These are phyloP conservation scores for Mortierella sp. DNA, from an alignment of 371 early-diverging fungal genomes.

Conservation along the genomic window DNA sequence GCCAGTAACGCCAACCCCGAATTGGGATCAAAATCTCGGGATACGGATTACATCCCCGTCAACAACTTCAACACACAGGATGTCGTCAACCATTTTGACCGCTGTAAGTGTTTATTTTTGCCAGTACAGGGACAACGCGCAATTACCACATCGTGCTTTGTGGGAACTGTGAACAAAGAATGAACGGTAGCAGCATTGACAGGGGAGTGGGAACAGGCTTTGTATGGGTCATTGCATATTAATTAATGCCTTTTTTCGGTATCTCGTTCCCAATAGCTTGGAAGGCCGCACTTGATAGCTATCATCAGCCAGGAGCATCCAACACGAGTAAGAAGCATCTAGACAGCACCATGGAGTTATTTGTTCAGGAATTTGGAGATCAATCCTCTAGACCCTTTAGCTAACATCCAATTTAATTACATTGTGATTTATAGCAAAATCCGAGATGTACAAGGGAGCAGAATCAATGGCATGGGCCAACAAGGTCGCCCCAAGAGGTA, in stretches of 20 bases:
- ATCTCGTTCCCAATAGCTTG: conserved; percentile 23
- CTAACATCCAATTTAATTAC: neutral
- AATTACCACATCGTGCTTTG: neutral
- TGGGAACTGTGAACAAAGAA: neutral
- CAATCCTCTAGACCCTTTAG: neutral
- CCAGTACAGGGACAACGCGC: neutral
- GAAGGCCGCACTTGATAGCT: conserved; percentile 38
- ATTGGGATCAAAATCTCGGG: conserved; percentile 26
- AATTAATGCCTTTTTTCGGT: neutral
- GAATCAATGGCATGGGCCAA: conserved; percentile 50
- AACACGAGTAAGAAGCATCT: conserved; percentile 18
- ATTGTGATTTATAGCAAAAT: conserved; percentile 23
- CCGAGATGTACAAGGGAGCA: conserved; percentile 53
- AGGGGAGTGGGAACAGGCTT: neutral
- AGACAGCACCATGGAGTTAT: neutral
- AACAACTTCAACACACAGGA: conserved; percentile 57
- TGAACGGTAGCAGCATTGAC: neutral
- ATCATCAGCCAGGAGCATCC: conserved; percentile 29
- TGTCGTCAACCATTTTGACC: conserved; percentile 47
- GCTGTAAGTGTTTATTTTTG: conserved; percentile 26
- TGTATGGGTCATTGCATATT: neutral
- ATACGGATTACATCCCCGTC: conserved; percentile 35
- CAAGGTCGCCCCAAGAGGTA: conserved; percentile 42
- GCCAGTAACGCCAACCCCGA: conserved; percentile 16
- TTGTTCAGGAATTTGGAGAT: neutral